These are phyloP conservation scores for Arthromyces matolae DNA, from an alignment of 768 basidiomycete species.

Conservation along the genomic window DNA sequence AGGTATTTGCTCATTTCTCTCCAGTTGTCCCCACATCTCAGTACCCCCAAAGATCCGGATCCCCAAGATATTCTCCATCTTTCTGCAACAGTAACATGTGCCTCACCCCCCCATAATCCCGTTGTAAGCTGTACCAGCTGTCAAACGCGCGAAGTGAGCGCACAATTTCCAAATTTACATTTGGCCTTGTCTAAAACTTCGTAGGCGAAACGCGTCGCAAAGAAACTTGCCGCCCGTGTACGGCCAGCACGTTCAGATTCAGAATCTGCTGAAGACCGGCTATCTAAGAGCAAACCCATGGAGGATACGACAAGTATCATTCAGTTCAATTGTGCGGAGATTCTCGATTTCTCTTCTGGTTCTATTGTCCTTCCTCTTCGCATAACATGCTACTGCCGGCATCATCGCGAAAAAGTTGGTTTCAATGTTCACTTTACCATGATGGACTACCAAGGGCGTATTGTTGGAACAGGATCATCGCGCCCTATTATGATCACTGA, in stretches of 20 bases:
- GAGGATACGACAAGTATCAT: constrained; percentile 84
- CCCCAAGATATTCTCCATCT: constrained; percentile 70
- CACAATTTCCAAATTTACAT: constrained; percentile 1
- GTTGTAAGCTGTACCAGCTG: constrained; percentile 87
- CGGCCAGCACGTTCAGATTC: constrained; percentile 75
- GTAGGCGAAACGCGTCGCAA: constrained; percentile 84
- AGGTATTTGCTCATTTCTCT: constrained; percentile 39
- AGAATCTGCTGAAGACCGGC: constrained; percentile 57
- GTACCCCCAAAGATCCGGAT: constrained; percentile 51
- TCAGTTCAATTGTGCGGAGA: constrained; percentile 91
- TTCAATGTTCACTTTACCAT: constrained; percentile 89
- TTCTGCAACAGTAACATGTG: constrained; percentile 72
- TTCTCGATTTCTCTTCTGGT: constrained; percentile 85
- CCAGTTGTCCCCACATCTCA: constrained; percentile 9
- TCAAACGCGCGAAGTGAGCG: constrained; percentile 74
- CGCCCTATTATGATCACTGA: constrained; percentile 98
- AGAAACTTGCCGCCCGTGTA: constrained; percentile 83
- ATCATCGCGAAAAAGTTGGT: constrained; percentile 95
- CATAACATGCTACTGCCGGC: constrained; percentile 97
- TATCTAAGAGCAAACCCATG: constrained; percentile 43
- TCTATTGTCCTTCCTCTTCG: constrained; percentile 88
- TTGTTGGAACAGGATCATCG: constrained; percentile 79
- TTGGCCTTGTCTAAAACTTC: constrained; percentile 10
- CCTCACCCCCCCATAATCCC: constrained; percentile 70
- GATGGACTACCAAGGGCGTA: constrained; percentile 71